These are phyloP conservation scores for Heritiera fomes DNA, from an alignment of 345 rosid species.

Conservation along the genomic window DNA sequence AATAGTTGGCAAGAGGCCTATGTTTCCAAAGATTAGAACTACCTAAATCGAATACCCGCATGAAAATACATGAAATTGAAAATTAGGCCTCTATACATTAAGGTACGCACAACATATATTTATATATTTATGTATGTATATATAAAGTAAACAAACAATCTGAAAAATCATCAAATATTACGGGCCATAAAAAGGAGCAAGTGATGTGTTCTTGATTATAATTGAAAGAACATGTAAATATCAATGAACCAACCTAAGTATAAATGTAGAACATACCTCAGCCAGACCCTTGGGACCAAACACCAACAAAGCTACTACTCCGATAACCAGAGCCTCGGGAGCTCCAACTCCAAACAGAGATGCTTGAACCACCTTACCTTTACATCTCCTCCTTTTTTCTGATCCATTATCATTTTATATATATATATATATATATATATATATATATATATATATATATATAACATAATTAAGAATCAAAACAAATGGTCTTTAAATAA, in stretches of 20 bases:
- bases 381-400: conserved; percentile 59
- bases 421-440: no score
- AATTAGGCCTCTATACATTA: neutral
- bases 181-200: neutral
- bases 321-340: conserved; percentile 97
- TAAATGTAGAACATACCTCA: conserved; percentile 56
- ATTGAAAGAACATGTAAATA: neutral
- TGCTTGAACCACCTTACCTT: conserved; percentile 52
- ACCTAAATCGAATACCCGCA: neutral
- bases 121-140: no score
- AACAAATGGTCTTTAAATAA: neutral
- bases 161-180: neutral
- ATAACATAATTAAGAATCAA: neutral
- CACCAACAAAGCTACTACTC: conserved; percentile 95
- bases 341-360: conserved; percentile 98
- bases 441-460: no score
- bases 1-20: neutral
- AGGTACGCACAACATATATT: neutral
- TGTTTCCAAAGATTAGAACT: conserved; percentile 1
- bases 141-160: neutral
- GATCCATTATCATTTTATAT: conserved; percentile 26
- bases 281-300: conserved; percentile 99
- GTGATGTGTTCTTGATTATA: neutral
- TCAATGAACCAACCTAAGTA: neutral
- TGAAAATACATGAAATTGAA: neutral